Base-by-base conservation (phyloP, 495 filamentous ascomycete genomes). In the Neurospora pannonica region DNA sequence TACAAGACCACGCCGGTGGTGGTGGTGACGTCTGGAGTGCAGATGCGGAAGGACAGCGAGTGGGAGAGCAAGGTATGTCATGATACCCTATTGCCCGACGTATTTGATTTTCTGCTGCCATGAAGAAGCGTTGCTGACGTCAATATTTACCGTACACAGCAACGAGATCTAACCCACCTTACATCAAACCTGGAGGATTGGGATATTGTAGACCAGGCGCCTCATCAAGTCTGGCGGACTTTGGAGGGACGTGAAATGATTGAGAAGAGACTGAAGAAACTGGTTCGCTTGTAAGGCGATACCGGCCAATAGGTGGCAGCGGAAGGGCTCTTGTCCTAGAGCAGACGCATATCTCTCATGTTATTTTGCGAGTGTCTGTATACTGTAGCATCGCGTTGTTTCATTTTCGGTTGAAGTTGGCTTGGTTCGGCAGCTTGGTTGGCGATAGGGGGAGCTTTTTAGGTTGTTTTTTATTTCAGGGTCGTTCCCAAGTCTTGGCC, bases 141-240 rank as follows among this genome's bases (percentile, higher is more conserved):
- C n/a, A 13, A 38, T 8, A 19, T 70, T 76, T n/a, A 74, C 86
- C 46, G 89, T 90, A 72, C 13, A 73, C 62, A 81, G 77, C 96
- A 99, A 85, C 87, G 91, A 78, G 93, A 97, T 78, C 82, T 97
- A 71, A 93, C 89, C n/a, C 86, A 85, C 40, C 83, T 97, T 38
- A 97, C 94, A 1, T 84, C 89, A 17, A 93, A 92, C 17, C 81
- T 97, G 42, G 75, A 93, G 39, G 86, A 88, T 21, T 99, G 95
- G 95, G 95, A 97, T 82, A 88, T 97, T 71, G 94, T 97, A 1
- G 87, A 90, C 69, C 85, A 91, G 72, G 94, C 95, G 11, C 93
- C 94, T n/a, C 92, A 97, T 82, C 87, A 93, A 76, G 90, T 98
- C 0, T 99, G 95, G 95, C 82, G 80, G 75, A 91, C 89, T 7